Percentiles rank a stretch among this genome's conserved stretches.
These are phyloP conservation scores for Glycine soja DNA, from an alignment of 306 rosid species.

Conservation along the genomic window DNA sequence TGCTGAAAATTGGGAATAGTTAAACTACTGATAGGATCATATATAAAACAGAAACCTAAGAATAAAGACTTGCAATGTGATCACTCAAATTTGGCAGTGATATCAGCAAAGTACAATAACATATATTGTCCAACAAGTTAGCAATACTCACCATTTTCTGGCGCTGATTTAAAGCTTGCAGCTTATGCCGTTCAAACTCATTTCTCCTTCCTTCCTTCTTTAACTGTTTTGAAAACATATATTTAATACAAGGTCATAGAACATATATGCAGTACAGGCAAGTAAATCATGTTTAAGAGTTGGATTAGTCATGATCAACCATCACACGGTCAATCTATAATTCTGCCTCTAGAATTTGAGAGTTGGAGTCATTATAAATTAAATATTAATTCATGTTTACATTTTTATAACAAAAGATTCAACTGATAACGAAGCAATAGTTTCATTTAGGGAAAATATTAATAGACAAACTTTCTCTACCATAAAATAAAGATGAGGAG, in stretches of 20 bases:
- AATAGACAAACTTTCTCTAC: conserved; percentile 10
- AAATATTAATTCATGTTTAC: conserved; percentile 10
- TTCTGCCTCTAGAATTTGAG: neutral
- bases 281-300: conserved; percentile 33
- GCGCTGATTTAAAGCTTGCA: conserved; percentile 96
- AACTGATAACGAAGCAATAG: conserved; percentile 12
- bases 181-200: conserved; percentile 97
- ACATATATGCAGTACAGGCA: conserved; percentile 27
- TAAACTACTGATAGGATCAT: neutral
- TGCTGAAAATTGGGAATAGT: conserved; percentile 28
- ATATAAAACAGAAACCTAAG: conserved; percentile 32
- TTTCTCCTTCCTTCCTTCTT: conserved; percentile 96
- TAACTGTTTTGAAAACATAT: conserved; percentile 62
- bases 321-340: neutral
- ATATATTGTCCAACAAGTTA: conserved; percentile 16
- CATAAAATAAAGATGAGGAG: conserved; percentile 14
- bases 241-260: conserved; percentile 36
- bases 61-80: conserved; percentile 2
- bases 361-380: conserved; percentile 26
- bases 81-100: conserved; percentile 17
- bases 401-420: conserved; percentile 5
- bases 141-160: conserved; percentile 85
- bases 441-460: conserved; percentile 20
- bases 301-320: conserved; percentile 11
- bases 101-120: conserved; percentile 22